Base-by-base conservation (phyloP, 2,329 filamentous ascomycete genomes). In the Zasmidium cellare region DNA sequence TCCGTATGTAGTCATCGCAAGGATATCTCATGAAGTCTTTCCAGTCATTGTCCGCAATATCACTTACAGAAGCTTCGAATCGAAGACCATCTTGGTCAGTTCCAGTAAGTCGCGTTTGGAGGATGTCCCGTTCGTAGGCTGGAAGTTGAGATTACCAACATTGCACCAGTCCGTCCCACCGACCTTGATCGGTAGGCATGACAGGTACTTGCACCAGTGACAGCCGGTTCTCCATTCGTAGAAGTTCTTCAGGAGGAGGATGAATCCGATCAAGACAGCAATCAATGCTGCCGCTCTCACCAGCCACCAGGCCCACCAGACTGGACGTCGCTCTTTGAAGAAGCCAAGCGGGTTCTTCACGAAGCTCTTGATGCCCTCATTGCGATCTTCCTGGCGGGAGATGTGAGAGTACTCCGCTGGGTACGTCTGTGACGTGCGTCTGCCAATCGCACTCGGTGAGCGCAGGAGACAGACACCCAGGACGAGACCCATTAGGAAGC, bases 261-360 rank as follows among this genome's bases (percentile, higher is more conserved):
- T 89, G 72, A 97, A 97, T 1, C 88, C 88, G 44, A 96, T 83
- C 35, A 96, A 80, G 31, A 92, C 89, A n/a, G 87, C 83, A 7
- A 96, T 83, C 52, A 99, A 78, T 22, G 89, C 87, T 0, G 83
- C 91, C 1, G 84, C 90, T 18, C 94, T 85, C 24, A 97, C 82
- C 20, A 96, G 75, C 93, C 93, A 97, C 94, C 94, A 99, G 5
- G 80, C 89, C 94, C 94, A 99, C 94, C 94, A 99, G 7, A 96
- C 81, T 20, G 90, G 89, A 73, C 96, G 96, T 18, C 94, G 84
- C 19, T 91, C 91, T 73, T 92, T 93, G 79, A 97, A 97, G 76
- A 97, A 97, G 5, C 85, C 87, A 0, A 84, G 63, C 0, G 82
- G 81, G 54, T 78, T 70, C 61, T 79, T 80, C 22, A 77, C 70